Conservation (phyloP, 805 yeast genomes). For the Candida bentonensis region DNA sequence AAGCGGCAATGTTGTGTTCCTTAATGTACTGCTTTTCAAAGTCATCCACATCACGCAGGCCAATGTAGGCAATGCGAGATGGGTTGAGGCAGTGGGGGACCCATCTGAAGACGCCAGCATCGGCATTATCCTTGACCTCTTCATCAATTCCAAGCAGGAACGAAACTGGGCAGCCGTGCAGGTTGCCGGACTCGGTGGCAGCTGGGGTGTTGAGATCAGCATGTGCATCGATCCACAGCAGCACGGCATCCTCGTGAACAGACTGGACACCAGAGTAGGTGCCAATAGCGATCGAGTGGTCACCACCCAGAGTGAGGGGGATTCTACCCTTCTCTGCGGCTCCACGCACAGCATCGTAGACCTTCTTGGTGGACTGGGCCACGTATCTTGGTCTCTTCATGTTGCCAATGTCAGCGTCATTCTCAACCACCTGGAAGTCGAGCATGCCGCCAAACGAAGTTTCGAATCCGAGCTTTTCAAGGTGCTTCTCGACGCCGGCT, state of each 20-base stretch:
- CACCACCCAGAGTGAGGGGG: conserved; percentile 89
- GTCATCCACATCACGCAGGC: conserved; percentile 82
- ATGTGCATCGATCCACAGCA: conserved; percentile 95
- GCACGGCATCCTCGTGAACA: conserved; percentile 72
- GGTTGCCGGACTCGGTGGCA: conserved; percentile 74
- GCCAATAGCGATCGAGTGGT: conserved; percentile 91
- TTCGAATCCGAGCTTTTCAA: conserved; percentile 63
- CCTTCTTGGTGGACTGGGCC: conserved; percentile 49
- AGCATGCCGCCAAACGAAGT: conserved; percentile 27
- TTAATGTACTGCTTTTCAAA: conserved; percentile 68
- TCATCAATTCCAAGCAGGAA: conserved; percentile 72
- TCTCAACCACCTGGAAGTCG: conserved; percentile 17
- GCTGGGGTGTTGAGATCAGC: conserved; percentile 89
- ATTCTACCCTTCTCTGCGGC: conserved; percentile 38
- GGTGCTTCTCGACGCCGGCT: conserved; percentile 51
- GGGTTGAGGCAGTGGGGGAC: conserved; percentile 54
- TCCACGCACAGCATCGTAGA: conserved; percentile 44
- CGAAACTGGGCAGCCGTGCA: conserved; percentile 94
- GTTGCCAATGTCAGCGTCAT: conserved; percentile 40
- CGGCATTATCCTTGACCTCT: conserved; percentile 45
- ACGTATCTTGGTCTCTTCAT: conserved; percentile 69
- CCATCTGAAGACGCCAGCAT: conserved; percentile 66
- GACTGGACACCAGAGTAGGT: conserved; percentile 75
- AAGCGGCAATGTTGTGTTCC: conserved; percentile 66
- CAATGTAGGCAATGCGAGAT: conserved; percentile 75